phyloP scores from a whole-genome alignment of 1,284 basidiomycete genomes.

The Pyrrhoderma lamaoense region DNA sequence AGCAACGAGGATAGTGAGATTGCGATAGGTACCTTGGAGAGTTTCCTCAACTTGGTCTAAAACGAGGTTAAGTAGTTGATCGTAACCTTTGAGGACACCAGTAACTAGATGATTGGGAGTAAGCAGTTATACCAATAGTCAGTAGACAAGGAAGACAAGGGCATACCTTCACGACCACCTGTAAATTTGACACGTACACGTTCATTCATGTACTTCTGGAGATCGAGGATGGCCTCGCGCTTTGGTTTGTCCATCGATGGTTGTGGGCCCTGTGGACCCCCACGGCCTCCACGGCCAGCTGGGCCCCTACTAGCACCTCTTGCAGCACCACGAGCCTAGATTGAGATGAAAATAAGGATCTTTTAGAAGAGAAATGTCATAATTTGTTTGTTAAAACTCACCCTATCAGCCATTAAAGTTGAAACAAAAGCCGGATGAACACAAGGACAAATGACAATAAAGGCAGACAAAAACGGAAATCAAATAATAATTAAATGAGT shows the following conservation, averaged over 20 bases:
- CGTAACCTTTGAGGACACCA: conserved; percentile 91
- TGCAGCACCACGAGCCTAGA: conserved; percentile 44
- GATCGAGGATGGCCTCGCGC: conserved; percentile 92
- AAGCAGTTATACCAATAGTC: background rate
- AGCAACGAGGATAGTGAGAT: conserved; percentile 16
- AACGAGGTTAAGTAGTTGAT: conserved; percentile 94
- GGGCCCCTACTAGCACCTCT: conserved; percentile 37
- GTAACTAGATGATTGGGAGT: conserved; percentile 53
- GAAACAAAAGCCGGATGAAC: background rate
- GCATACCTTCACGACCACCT: conserved; percentile 87
- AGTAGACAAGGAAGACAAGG: background rate
- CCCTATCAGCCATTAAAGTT: conserved; percentile 31
- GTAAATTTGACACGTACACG: conserved; percentile 94
- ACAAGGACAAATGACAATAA: no score
- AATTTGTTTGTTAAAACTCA: conserved; percentile 19
- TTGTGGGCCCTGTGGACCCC: conserved; percentile 36
- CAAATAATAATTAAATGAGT: no score
- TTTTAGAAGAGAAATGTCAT: background rate
- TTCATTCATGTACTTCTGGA: conserved; percentile 91
- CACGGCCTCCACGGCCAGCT: conserved; percentile 36
- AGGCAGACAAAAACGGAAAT: no score
- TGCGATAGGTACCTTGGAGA: conserved; percentile 44
- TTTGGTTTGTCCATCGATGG: conserved; percentile 79
- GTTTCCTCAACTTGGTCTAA: conserved; percentile 84
- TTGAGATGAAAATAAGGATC: background rate